Base-by-base conservation (phyloP, 176 grass and related monocot genomes). In the Raddia guianensis region DNA sequence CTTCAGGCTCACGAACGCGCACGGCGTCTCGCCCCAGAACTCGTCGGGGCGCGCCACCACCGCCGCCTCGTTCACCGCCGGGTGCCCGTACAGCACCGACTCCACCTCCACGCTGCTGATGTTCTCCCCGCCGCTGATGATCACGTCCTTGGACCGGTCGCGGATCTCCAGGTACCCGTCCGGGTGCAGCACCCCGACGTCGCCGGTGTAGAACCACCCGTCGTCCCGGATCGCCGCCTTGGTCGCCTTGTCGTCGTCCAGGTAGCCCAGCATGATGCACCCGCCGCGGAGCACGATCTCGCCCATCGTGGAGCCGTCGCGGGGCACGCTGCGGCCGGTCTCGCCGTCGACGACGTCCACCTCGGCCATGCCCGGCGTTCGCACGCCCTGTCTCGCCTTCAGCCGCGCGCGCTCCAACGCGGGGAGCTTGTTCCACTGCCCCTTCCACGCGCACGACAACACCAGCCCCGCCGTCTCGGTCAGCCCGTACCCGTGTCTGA, bases 91-190 rank as follows among this genome's bases (percentile, higher is more conserved):
- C 9, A 98, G 79, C 15, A 94, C 34, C 0, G 90, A 87, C 80
- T 98, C 95, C 4, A 98, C 92, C 87, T 98, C 95, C 14, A 98
- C 95, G 76, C 92, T 94, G 84, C 91, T 94, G 64, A 98, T 88
- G 86, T 98, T 98, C 90, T 98, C 95, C 8, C 95, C 95, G 50
- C 90, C 90, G 44, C 83, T 92, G 81, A 98, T 98, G 81, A 98
- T 94, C 77, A 98, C 92, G 84, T 98, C 95, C 83, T 98, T 98
- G 14, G 90, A 98, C 14, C 95, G 56, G 79, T 94, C 95, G 1
- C 89, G 91, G 78, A 98, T 92, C 77, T 98, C 90, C 8, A 94
- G 8, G 79, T 98, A 94, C 0, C 95, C 92, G 34, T 98, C 92
- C 12, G 87, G 83, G 58, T 98, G 95, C 87, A 94, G 88, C 54